Evolutionary conservation across 345 rosid genomes (phyloP), one percentile per base, ranked within the genome.

Genomic region (Excoecaria cochinchinensis): DNA sequence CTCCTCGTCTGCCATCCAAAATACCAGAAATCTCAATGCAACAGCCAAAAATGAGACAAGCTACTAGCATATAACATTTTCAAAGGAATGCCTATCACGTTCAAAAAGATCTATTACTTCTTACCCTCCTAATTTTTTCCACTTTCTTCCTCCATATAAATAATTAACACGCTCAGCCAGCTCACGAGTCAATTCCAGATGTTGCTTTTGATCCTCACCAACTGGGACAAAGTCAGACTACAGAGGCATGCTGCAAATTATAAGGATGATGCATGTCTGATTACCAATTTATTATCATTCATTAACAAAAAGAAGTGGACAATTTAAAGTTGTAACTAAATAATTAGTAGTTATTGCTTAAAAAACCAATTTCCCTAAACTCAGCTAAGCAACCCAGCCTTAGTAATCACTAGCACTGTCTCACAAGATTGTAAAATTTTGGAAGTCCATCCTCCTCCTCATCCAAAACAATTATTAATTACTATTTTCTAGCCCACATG

Each of bases 171-270:
- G 90, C 74, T 89, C 94, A 47, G 97, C 99, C 73, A 92, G 68
- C 70, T 95, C 97, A 42, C 94, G 90, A 14, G 97, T 88, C 87
- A 95, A 87, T 86, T 92, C 97, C 63, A 95, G 76, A 75, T 95
- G 99, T 82, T 92, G 99, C 87, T 92, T 95, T 88, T 95, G 99
- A 74, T 91, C 97, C 85, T 92, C 97, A 57, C 97, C 99, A 70
- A 95, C 99, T 42, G 99, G 99, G 52, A 92, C 97, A 77, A 89
- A 88, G 77, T 95, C 99, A 24, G 99, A 79, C 97, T 91, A 87
- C 89, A 89, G 73, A 82, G 62, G 77, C 81, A 87, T 68, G 85
- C 82, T 82, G 81, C 84, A 80, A 69, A 66, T 68, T 78, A 79
- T 83, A 79, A 89, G 90, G 81, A 78, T 76, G 70, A 62, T 70